Percentiles rank a stretch among this genome's conserved stretches.
These are phyloP conservation scores for Linum usitatissimum DNA, from an alignment of 345 rosid genomes.

Conservation along the genomic window DNA sequence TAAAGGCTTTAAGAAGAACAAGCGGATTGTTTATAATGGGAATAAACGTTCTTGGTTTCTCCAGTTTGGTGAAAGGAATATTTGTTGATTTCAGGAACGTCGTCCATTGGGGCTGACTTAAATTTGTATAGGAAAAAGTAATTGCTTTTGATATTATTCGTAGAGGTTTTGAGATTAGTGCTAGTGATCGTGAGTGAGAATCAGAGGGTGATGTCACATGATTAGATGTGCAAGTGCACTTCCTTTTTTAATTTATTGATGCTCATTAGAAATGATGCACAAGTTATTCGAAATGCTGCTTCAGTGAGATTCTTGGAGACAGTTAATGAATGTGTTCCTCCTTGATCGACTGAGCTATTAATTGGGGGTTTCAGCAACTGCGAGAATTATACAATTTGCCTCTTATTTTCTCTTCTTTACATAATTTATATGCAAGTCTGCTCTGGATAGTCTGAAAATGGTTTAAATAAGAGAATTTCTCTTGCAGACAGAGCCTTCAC, in stretches of 20 bases:
- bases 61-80: not conserved
- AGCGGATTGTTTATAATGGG: constrained; percentile 2
- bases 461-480: not conserved
- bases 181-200: constrained; percentile 7
- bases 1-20: constrained; percentile 13
- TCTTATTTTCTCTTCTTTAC: constrained; percentile 7
- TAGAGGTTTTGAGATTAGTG: constrained; percentile 10
- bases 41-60: constrained; percentile 1
- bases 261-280: constrained; percentile 4
- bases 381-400: constrained; percentile 9
- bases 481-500: constrained; percentile 89
- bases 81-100: not conserved
- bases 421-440: not conserved
- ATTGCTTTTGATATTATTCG: not conserved
- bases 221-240: constrained; percentile 7
- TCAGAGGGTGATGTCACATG: constrained; percentile 12
- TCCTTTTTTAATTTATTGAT: constrained; percentile 10
- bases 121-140: not conserved
- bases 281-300: constrained; percentile 5
- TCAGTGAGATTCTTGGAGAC: not conserved
- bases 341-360: constrained; percentile 3
- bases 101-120: not conserved
- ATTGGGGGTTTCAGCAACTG: constrained; percentile 4
- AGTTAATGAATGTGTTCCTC: constrained; percentile 5
- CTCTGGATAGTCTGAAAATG: not conserved